Conservation (phyloP, 257 asterid species). For the Gynochthodes officinalis region DNA sequence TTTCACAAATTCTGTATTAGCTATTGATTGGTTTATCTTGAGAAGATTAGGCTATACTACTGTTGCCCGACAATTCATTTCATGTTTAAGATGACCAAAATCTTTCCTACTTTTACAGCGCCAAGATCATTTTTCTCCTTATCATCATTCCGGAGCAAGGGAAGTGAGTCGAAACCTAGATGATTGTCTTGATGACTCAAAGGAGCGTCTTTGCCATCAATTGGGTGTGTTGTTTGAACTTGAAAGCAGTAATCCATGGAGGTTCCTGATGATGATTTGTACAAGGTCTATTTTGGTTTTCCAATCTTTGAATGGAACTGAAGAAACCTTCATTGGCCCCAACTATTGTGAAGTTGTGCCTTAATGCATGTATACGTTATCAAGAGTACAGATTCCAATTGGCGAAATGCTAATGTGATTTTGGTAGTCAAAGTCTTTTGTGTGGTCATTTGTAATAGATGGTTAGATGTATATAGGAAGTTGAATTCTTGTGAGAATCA, state of each 20-base stretch:
- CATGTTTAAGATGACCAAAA: background rate
- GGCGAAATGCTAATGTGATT: slow-evolving; percentile 53
- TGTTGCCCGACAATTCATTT: background rate
- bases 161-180: slow-evolving; percentile 81
- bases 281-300: slow-evolving; percentile 5
- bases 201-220: slow-evolving; percentile 11
- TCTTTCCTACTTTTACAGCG: slow-evolving; percentile 47
- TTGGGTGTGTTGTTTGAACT: background rate
- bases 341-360: slow-evolving; percentile 29
- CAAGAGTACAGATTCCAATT: slow-evolving; percentile 43
- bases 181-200: slow-evolving; percentile 24
- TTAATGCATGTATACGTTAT: slow-evolving; percentile 48
- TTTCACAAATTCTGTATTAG: background rate
- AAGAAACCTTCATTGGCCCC: slow-evolving; percentile 23
- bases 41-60: background rate
- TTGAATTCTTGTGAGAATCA: slow-evolving; percentile 17
- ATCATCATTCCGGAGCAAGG: slow-evolving; percentile 89
- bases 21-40: background rate
- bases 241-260: background rate
- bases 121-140: slow-evolving; percentile 89
- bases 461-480: slow-evolving; percentile 26
- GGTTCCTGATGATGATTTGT: slow-evolving; percentile 2
- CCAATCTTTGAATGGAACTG: slow-evolving; percentile 21
- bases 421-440: slow-evolving; percentile 46
- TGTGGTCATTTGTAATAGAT: slow-evolving; percentile 16